Conservation (phyloP, 2,329 filamentous ascomycete species). For the Fusarium sp. region DNA sequence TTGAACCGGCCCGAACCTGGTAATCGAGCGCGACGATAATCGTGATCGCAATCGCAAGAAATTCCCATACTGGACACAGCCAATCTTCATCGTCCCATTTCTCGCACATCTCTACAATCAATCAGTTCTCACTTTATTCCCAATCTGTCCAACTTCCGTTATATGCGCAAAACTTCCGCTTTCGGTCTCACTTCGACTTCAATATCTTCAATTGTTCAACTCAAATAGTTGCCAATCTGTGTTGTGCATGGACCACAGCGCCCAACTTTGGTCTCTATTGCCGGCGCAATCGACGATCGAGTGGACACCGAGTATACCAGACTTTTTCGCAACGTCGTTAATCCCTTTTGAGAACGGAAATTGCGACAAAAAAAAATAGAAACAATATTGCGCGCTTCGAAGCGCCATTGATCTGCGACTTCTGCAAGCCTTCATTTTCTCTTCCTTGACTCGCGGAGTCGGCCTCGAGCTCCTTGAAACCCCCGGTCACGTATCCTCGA, state of each 20-base stretch:
- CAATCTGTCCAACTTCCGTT: neutral
- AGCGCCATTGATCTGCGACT: neutral
- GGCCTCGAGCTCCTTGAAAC: slow-evolving; percentile 9
- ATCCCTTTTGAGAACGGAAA: neutral
- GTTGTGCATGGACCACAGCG: slow-evolving; percentile 25
- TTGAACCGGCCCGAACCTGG: neutral
- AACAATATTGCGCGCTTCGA: slow-evolving; percentile 6
- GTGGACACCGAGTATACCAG: slow-evolving; percentile 2
- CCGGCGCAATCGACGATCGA: slow-evolving; percentile 22
- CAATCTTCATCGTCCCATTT: neutral
- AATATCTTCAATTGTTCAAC: slow-evolving; percentile 1
- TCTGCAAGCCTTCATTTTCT: neutral
- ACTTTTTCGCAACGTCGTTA: neutral
- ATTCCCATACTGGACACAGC: neutral
- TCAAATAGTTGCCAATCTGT: slow-evolving; percentile 13
- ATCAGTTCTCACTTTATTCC: neutral
- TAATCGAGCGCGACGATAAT: neutral
- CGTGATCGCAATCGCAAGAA: neutral
- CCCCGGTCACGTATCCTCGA: slow-evolving; percentile 7
- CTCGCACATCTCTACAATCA: neutral
- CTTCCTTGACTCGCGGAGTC: slow-evolving; percentile 16
- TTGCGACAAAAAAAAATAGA: neutral
- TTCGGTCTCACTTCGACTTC: neutral
- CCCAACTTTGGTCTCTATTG: neutral
- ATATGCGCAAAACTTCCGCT: slow-evolving; percentile 1